phyloP scores from a whole-genome alignment of 345 rosid species.

The Camelina sativa region DNA sequence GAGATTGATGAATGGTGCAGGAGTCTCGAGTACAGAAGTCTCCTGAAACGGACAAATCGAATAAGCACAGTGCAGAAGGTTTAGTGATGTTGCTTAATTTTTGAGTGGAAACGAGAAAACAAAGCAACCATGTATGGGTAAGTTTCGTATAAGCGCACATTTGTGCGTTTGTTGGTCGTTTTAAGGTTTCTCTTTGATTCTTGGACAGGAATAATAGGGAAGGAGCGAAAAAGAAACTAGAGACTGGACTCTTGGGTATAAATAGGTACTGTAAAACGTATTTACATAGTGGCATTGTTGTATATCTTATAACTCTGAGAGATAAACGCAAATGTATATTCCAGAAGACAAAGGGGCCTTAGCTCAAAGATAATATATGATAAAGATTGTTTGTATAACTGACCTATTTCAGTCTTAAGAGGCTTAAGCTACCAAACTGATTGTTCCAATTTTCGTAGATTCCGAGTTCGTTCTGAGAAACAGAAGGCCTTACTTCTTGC shows the following conservation, averaged over 20 bases:
- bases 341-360: slow-evolving; percentile 13
- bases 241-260: slow-evolving; percentile 30
- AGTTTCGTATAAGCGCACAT: neutral
- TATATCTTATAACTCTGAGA: slow-evolving; percentile 33
- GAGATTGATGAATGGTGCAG: slow-evolving; percentile 96
- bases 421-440: slow-evolving; percentile 86
- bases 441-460: slow-evolving; percentile 84
- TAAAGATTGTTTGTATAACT: slow-evolving; percentile 25
- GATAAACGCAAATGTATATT: slow-evolving; percentile 24
- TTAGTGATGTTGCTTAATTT: slow-evolving; percentile 42
- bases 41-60: slow-evolving; percentile 66
- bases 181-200: slow-evolving; percentile 5
- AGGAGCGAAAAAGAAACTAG: neutral
- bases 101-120: neutral
- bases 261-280: slow-evolving; percentile 32
- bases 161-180: slow-evolving; percentile 13
- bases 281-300: slow-evolving; percentile 29
- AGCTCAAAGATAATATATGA: slow-evolving; percentile 21
- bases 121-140: slow-evolving; percentile 37
- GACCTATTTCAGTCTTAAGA: slow-evolving; percentile 51
- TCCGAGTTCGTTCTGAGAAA: slow-evolving; percentile 77
- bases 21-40: slow-evolving; percentile 65
- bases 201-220: slow-evolving; percentile 3
- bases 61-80: slow-evolving; percentile 43
- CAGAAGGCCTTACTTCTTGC: slow-evolving; percentile 94